These are phyloP conservation scores for Cucumis variabilis DNA, from an alignment of 331 rosid genomes.

Conservation along the genomic window DNA sequence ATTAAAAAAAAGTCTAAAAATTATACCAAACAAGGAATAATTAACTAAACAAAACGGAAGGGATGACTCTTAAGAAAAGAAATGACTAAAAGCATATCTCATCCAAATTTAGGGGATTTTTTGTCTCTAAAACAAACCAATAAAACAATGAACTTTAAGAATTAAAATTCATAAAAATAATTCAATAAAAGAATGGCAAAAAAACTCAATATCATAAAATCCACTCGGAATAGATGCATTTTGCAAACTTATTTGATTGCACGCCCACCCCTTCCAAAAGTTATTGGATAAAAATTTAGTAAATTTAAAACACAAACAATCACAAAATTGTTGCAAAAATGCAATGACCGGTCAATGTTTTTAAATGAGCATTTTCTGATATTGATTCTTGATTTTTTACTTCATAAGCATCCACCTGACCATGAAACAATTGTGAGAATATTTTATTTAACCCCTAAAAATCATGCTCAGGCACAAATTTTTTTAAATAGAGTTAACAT, in stretches of 20 bases:
- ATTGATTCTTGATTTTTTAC: constrained; percentile 89
- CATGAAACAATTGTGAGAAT: constrained; percentile 13
- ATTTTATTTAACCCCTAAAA: constrained; percentile 1
- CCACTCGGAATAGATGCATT: neutral
- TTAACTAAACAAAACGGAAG: too few relatives aligned
- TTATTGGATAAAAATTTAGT: neutral
- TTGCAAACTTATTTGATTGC: neutral
- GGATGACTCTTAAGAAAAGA: too few relatives aligned
- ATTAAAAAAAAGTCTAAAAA: too few relatives aligned
- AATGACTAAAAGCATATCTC: too few relatives aligned
- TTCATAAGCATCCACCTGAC: constrained; percentile 93
- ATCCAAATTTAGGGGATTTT: too few relatives aligned
- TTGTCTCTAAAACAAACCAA: neutral
- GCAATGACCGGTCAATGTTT: constrained; percentile 97
- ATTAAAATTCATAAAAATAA: neutral
- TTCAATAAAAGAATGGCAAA: neutral
- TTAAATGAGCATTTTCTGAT: constrained; percentile 88
- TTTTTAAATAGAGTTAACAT: constrained; percentile 34
- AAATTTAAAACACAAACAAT: neutral
- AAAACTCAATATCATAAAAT: neutral
- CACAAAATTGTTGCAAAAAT: constrained; percentile 45
- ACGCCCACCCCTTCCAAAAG: neutral
- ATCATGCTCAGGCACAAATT: neutral
- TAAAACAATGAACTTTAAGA: too few relatives aligned
- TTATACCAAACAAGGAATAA: too few relatives aligned